Percentiles rank a stretch among this genome's conserved stretches.
phyloP scores from a whole-genome alignment of 140 eudicot genomes.

The Cichorium intybus region DNA sequence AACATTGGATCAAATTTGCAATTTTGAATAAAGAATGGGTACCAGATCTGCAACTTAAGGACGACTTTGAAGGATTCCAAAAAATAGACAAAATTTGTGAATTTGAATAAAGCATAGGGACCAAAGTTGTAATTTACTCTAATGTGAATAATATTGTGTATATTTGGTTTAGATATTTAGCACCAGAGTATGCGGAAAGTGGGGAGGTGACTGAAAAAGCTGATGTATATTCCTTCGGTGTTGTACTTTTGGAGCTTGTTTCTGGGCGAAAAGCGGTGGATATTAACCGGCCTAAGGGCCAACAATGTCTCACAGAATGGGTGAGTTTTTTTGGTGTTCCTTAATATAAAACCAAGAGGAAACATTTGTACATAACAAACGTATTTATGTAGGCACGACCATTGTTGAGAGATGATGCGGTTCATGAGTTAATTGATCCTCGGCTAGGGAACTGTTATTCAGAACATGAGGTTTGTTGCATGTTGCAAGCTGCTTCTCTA shows the following conservation, averaged over 20 bases:
- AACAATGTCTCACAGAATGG: conserved; percentile 91
- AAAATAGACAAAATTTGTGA: no score
- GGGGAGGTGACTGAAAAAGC: conserved; percentile 93
- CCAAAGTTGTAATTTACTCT: no score
- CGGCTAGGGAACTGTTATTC: conserved; percentile 49
- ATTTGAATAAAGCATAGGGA: no score
- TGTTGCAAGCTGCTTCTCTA: conserved; percentile 92
- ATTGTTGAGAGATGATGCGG: conserved; percentile 61
- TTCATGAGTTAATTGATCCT: conserved; percentile 74
- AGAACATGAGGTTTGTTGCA: conserved; percentile 67
- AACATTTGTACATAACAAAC: no score
- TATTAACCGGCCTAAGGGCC: conserved; percentile 79
- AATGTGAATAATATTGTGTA: neutral
- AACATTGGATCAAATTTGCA: no score
- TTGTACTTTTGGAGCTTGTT: conserved; percentile 77
- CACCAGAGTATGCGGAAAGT: conserved; percentile 91
- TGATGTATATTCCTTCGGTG: conserved; percentile 90
- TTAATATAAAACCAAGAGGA: no score
- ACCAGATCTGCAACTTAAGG: no score
- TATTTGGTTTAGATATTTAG: conserved; percentile 62
- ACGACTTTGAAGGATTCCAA: no score
- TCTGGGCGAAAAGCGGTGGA: conserved; percentile 91
- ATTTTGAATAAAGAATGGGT: no score
- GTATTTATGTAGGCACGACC: conserved; percentile 98
- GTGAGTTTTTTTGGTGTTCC: conserved; percentile 25